A percentile compares a stretch with the other conserved stretches of the same genome.
Evolutionary conservation across 2,329 filamentous ascomycete genomes (phyloP).

Genomic region (Talaromyces sp.): DNA sequence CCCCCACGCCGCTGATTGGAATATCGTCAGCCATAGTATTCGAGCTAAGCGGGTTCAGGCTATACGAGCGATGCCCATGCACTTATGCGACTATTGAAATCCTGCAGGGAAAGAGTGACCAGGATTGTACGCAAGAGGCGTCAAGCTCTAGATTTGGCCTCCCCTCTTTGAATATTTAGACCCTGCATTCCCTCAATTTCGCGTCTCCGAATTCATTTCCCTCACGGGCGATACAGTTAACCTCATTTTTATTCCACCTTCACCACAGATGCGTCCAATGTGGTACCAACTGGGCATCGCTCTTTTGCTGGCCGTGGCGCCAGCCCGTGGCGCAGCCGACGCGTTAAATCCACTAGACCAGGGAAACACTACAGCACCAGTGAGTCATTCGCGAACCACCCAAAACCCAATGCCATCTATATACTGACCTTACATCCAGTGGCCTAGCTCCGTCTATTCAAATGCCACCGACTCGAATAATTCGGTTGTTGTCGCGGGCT

Average conservation of each 20-base stretch:
- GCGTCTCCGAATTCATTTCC: too few relatives aligned
- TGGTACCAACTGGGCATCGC: constrained; percentile 1
- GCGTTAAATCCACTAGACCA: constrained; percentile 1
- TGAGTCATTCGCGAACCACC: background rate
- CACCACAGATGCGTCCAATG: background rate
- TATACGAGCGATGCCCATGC: background rate
- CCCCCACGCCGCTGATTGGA: background rate
- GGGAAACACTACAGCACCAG: background rate
- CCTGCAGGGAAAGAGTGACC: background rate
- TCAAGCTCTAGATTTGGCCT: background rate
- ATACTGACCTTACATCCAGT: background rate
- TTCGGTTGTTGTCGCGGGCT: background rate
- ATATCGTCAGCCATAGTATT: background rate
- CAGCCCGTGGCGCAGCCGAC: background rate
- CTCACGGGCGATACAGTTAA: too few relatives aligned
- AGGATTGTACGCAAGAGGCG: background rate
- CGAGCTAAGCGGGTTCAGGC: too few relatives aligned
- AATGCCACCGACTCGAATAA: constrained; percentile 1
- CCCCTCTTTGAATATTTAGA: background rate
- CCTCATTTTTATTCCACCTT: background rate
- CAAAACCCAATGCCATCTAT: background rate
- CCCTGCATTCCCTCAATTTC: background rate
- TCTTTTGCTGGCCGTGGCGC: background rate
- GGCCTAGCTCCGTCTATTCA: constrained; percentile 1
- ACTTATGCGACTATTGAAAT: background rate